These are phyloP conservation scores for Catharanthus roseus DNA, from an alignment of 257 asterid species.

Conservation along the genomic window DNA sequence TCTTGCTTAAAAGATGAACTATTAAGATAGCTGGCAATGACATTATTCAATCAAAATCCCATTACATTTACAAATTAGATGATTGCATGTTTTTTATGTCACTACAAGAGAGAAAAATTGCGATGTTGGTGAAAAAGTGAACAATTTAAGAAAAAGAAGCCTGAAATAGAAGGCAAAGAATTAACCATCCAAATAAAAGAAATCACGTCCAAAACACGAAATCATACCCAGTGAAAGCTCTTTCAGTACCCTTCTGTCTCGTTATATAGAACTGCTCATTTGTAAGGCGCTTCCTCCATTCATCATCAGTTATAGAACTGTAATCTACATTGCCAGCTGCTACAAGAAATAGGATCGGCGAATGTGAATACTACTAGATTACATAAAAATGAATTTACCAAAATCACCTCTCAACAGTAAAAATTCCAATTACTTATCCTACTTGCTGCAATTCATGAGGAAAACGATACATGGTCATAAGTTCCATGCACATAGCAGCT, in stretches of 20 bases:
- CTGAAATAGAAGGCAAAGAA: not conserved
- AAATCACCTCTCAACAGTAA: not conserved
- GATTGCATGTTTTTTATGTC: not conserved
- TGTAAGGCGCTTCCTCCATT: constrained; percentile 66
- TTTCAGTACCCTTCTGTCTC: constrained; percentile 92
- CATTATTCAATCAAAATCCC: not conserved
- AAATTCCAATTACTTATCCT: not conserved
- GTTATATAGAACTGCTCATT: constrained; percentile 66
- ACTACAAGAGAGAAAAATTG: not conserved
- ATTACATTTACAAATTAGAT: not conserved
- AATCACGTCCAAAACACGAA: constrained; percentile 4
- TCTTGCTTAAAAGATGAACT: not conserved
- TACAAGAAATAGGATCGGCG: constrained; percentile 20
- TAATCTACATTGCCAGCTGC: constrained; percentile 37
- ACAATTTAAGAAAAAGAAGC: not conserved
- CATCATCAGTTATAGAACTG: constrained; percentile 52
- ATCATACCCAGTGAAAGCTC: constrained; percentile 85
- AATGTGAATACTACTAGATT: not conserved
- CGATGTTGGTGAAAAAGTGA: no score
- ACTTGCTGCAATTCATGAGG: not conserved
- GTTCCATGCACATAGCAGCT: not conserved
- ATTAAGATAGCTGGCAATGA: not conserved
- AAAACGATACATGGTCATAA: not conserved
- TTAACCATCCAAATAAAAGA: not conserved
- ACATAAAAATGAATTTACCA: no score